Base-by-base conservation (phyloP, 148 eudicot species). In the Agrostemma githago region DNA sequence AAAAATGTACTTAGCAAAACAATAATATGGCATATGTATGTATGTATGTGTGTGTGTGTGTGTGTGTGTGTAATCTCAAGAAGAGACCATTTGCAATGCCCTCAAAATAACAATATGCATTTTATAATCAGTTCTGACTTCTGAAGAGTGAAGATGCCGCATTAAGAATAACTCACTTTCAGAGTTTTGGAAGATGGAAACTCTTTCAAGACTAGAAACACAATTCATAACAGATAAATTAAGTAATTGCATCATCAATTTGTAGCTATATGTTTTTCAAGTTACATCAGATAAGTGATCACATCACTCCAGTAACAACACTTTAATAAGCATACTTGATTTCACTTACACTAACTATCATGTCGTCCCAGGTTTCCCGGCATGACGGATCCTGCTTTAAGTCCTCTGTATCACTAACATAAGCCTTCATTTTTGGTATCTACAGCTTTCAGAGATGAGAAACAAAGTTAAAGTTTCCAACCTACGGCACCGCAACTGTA, bases 351-450 rank as follows among this genome's bases (percentile, higher is more conserved):
- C 85, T 84, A 61, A 95, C 85, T 70, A 95, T 88, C 98, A 95
- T 95, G 86, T 95, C 97, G 88, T 95, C 97, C 98, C 98, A 95
- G 68, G 90, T 92, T 81, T 95, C 98, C 77, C 83, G 88, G 79
- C 88, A 89, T 46, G 85, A 85, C 68, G 88, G 88, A 86, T 95
- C 93, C 81, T 87, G 97, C 87, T 90, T 95, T 77, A 95, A 84
- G 86, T 95, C 98, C 77, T 95, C 98, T n/a, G 98, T 83, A 82
- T 95, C 98, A 85, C 97, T 87, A 78, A 95, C 89, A 92, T 92
- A 95, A 68, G 96, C 97, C 87, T 95, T 95, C 97, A 95, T 89
- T 85, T 95, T 95, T 56, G 98, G 98, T 85, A 95, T 95, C 98
- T 95, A 92, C 90, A 92, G 92, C 90, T 87, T 84, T 81, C 86